Evolutionary conservation across 2,329 filamentous ascomycete species (phyloP).

Genomic region (Colletotrichum sp.): DNA sequence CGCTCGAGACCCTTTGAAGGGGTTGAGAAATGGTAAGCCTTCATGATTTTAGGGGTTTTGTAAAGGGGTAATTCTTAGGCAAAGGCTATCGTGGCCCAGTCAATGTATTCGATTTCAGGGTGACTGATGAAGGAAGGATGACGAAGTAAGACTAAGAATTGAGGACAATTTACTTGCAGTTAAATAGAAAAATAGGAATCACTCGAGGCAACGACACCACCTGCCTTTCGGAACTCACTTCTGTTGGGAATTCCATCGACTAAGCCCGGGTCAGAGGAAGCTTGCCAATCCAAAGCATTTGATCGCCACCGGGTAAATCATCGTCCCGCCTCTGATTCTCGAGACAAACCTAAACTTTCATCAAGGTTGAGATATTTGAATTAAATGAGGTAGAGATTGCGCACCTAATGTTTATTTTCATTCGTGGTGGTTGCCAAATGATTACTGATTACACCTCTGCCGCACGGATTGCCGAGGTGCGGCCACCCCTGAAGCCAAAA

Average conservation of each 20-base stretch:
- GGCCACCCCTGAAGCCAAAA: not conserved
- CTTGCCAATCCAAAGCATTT: not conserved
- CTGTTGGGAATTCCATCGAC: not conserved
- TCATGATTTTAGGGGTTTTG: not conserved
- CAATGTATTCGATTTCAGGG: not conserved
- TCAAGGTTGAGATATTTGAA: not conserved
- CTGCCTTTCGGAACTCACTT: not conserved
- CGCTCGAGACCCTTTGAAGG: not conserved
- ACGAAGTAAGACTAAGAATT: not conserved
- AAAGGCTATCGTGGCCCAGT: not conserved
- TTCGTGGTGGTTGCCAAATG: not conserved
- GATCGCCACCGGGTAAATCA: not conserved
- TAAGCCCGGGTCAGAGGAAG: not conserved
- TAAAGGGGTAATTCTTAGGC: not conserved
- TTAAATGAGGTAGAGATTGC: not conserved
- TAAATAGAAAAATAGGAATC: not conserved
- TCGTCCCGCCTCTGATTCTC: not conserved
- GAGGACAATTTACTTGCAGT: rapidly evolving
- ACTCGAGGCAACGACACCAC: rapidly evolving
- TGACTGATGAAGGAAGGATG: not conserved
- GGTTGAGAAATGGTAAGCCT: not conserved
- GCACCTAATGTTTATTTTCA: not conserved
- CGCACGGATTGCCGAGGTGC: not conserved
- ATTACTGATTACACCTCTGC: not conserved
- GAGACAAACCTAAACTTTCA: rapidly evolving